These are phyloP conservation scores for Trichoderma breve DNA, from an alignment of 2,329 filamentous ascomycete species.

Conservation along the genomic window DNA sequence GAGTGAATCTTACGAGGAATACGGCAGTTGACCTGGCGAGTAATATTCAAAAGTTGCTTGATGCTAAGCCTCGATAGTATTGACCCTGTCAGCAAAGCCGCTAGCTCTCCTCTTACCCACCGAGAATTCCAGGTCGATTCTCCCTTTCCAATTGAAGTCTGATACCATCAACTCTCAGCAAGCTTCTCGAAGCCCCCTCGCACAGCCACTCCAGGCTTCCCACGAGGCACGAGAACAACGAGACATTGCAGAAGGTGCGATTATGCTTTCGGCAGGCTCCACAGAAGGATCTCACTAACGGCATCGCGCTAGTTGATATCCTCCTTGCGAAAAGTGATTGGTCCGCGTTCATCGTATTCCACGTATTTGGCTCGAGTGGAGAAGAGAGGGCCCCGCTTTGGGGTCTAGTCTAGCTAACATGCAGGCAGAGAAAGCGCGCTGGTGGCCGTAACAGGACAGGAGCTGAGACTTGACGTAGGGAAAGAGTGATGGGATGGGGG, in stretches of 20 bases:
- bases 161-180: neutral
- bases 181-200: slow-evolving; percentile 1
- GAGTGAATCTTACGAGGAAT: neutral
- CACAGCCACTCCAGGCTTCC: neutral
- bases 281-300: neutral
- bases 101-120: neutral
- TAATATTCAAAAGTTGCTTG: neutral
- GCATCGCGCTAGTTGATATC: neutral
- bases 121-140: neutral
- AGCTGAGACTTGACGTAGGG: neutral
- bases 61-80: neutral
- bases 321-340: slow-evolving; percentile 15
- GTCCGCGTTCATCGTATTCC: slow-evolving; percentile 35
- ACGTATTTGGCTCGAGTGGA: neutral
- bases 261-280: neutral
- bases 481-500: neutral
- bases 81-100: neutral
- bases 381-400: neutral
- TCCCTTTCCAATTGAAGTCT: neutral
- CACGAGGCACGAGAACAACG: neutral
- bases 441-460: neutral
- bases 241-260: neutral
- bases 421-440: neutral
- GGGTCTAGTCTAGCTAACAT: neutral
- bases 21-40: neutral